phyloP scores from a whole-genome alignment of 768 basidiomycete genomes.

The Auricularia sp. region DNA sequence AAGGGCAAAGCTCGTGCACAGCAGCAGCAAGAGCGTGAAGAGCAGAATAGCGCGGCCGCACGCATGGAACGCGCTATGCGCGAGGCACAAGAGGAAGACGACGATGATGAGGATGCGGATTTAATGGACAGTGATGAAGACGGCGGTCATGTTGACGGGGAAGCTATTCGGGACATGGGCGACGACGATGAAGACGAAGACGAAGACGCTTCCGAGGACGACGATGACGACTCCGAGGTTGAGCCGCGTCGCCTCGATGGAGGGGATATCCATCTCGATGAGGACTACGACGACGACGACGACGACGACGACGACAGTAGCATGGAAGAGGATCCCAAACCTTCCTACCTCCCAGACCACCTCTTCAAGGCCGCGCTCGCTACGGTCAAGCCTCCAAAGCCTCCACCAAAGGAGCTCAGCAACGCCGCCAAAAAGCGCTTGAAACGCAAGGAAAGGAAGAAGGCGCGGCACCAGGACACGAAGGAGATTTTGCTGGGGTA shows the following conservation, averaged over 20 bases:
- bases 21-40: neutral
- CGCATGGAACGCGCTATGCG: constrained; percentile 1
- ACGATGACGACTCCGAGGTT: neutral
- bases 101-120: neutral
- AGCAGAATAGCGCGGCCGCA: neutral
- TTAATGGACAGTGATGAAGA: neutral
- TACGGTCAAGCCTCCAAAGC: neutral
- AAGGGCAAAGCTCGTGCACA: neutral
- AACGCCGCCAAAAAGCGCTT: neutral
- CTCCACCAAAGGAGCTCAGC: neutral
- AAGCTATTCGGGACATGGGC: neutral
- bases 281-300: neutral
- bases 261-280: too few species aligned
- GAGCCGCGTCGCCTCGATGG: too few species aligned
- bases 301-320: neutral
- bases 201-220: neutral
- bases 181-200: neutral
- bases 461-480: neutral
- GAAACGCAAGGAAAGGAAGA: neutral
- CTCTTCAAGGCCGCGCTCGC: neutral
- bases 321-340: neutral
- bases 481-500: neutral
- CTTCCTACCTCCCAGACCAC: neutral
- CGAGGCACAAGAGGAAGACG: neutral
- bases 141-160: neutral